These are phyloP conservation scores for Phallus indusiatus DNA, from an alignment of 768 basidiomycete genomes.

Conservation along the genomic window DNA sequence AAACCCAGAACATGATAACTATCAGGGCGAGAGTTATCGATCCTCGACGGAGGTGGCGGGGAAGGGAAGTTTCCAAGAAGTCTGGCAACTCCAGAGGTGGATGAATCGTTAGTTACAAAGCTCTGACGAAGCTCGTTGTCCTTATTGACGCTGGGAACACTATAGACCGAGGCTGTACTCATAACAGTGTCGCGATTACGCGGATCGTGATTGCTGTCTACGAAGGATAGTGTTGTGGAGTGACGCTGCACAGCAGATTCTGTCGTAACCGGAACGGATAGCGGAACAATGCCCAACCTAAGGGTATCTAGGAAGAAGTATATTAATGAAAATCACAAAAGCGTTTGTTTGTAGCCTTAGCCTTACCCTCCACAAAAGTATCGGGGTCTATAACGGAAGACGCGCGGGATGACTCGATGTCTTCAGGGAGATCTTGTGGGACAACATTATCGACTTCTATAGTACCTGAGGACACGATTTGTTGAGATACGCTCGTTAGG, in stretches of 20 bases:
- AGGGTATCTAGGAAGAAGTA: not conserved
- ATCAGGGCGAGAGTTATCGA: not conserved
- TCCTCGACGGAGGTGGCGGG: not conserved
- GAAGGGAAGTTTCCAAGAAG: slow-evolving; percentile 3
- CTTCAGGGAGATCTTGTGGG: slow-evolving; percentile 22
- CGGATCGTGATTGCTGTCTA: not conserved
- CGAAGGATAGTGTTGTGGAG: slow-evolving; percentile 1
- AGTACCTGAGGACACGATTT: slow-evolving; percentile 17
- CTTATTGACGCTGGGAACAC: not conserved
- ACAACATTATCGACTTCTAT: slow-evolving; percentile 6
- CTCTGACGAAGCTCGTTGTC: slow-evolving; percentile 1
- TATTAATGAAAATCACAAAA: not conserved
- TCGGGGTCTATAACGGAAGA: slow-evolving; percentile 24
- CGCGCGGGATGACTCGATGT: slow-evolving; percentile 25
- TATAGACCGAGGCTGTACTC: not conserved
- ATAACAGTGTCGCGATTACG: slow-evolving; percentile 2
- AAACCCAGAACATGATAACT: not conserved
- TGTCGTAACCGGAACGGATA: not conserved
- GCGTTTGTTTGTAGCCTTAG: not conserved
- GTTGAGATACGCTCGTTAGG: slow-evolving; percentile 5
- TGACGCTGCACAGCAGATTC: not conserved
- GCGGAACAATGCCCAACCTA: not conserved
- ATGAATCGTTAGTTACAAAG: not conserved
- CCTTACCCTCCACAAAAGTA: slow-evolving; percentile 4
- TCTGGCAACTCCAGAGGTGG: not conserved